Evolutionary conservation across 495 filamentous ascomycete species (phyloP).

Genomic region (Pseudevernia furfuracea): DNA sequence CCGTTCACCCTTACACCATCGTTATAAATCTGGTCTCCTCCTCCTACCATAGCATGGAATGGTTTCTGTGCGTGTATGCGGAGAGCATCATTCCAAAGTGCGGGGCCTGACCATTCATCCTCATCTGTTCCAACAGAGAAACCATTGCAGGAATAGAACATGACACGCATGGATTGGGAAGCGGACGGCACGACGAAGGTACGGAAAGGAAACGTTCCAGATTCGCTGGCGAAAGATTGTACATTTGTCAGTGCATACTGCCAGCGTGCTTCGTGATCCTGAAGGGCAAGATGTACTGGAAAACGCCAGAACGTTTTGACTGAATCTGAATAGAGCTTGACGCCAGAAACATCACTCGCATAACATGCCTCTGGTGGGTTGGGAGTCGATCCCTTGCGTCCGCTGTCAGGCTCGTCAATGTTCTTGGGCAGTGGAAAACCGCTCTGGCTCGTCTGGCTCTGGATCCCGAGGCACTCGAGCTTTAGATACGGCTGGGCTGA

Average conservation of each 20-base stretch:
- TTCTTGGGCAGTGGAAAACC: neutral
- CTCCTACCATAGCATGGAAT: constrained; percentile 93
- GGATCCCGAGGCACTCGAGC: constrained; percentile 26
- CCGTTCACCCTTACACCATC: constrained; percentile 79
- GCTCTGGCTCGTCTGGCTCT: constrained; percentile 2
- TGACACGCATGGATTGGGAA: constrained; percentile 82
- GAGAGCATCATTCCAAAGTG: constrained; percentile 86
- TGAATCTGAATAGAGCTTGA: constrained; percentile 72
- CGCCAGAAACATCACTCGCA: constrained; percentile 35
- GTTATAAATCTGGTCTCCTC: constrained; percentile 94
- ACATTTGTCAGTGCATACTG: constrained; percentile 41
- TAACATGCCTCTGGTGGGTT: constrained; percentile 18
- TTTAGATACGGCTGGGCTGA: constrained; percentile 43
- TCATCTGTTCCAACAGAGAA: constrained; percentile 91
- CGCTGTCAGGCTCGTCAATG: neutral
- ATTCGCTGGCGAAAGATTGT: constrained; percentile 33
- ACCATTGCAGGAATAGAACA: constrained; percentile 95
- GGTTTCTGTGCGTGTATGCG: constrained; percentile 59
- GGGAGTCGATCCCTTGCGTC: neutral
- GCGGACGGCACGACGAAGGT: constrained; percentile 69
- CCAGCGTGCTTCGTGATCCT: constrained; percentile 42
- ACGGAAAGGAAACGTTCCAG: constrained; percentile 35
- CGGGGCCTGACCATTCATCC: constrained; percentile 71
- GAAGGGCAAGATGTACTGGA: constrained; percentile 47
- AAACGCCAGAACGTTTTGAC: constrained; percentile 79